Percentiles rank a stretch among this genome's conserved stretches.
phyloP scores from a whole-genome alignment of 2,329 filamentous ascomycete genomes.

The Cadophora gregata region DNA sequence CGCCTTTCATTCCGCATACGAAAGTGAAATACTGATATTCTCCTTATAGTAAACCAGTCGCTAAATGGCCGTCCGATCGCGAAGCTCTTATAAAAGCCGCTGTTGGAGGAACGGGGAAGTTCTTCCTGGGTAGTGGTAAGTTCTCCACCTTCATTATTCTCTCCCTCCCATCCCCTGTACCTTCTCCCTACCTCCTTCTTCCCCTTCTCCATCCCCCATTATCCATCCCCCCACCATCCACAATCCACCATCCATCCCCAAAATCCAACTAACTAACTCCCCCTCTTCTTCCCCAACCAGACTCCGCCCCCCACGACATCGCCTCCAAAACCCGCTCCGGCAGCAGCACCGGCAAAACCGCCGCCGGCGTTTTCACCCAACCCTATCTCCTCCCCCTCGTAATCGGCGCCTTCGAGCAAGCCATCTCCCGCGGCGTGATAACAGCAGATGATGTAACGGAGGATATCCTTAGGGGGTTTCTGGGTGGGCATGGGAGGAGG shows the following conservation, averaged over 20 bases:
- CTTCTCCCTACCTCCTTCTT: too few species aligned
- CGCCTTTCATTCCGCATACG: too few species aligned
- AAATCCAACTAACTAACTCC: too few species aligned
- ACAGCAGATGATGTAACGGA: constrained; percentile 58
- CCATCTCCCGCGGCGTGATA: constrained; percentile 59
- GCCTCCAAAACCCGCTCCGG: constrained; percentile 67
- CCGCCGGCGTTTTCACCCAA: constrained; percentile 82
- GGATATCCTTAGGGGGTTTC: constrained; percentile 60
- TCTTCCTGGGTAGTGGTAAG: constrained; percentile 63
- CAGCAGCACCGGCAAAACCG: too few species aligned
- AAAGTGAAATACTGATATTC: constrained; percentile 6
- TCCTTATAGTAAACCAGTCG: constrained; percentile 60
- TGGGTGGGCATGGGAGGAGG: constrained; percentile 56
- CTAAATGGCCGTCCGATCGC: constrained; percentile 53
- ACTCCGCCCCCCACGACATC: constrained; percentile 68
- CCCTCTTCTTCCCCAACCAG: constrained; percentile 38
- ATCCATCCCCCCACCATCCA: too few species aligned
- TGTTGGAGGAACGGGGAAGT: constrained; percentile 64
- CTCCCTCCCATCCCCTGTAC: too few species aligned
- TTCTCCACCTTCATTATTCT: neutral
- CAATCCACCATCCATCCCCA: too few species aligned
- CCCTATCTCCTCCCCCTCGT: constrained; percentile 71
- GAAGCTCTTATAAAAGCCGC: constrained; percentile 61
- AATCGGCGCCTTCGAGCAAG: constrained; percentile 67
- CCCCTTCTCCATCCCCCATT: too few species aligned